Evolutionary conservation across 345 rosid genomes (phyloP), one percentile per base, ranked within the genome.

Genomic region (Fremontodendron californicum): DNA sequence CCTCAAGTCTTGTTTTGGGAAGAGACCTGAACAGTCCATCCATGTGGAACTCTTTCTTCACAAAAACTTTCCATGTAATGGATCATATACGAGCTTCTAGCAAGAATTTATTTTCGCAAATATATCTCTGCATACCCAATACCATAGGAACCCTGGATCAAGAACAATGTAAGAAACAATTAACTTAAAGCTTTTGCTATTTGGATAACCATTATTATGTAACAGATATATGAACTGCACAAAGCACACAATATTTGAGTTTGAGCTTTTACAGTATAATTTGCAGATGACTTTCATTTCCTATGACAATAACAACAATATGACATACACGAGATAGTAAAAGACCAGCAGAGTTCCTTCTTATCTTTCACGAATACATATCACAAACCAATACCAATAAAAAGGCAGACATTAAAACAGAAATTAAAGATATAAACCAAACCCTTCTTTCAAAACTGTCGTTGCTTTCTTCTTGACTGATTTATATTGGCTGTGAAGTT

Each of bases 371-470:
- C 91, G 73, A 83, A 86, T 79, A 86, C 91, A 88, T 78, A 82
- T 80, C 89, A 82, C 92, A 89, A 87, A 82, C 86, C 88, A 90
- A 89, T 85, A 85, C 74, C 86, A 84, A 83, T 77, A 74, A 82
- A 61, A 77, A 86, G 69, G 75, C 80, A 72, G 63, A 60, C 65
- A 18, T 48, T 78, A 76, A 81, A 77, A 57, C 61, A 82, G 51
- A 83, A 81, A 54, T 75, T 69, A 78, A 79, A 79, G 54, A 86
- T 77, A 81, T 82, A 82, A 82, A 84, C 81, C 87, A 79, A 78
- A 80, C 85, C 85, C 86, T 71, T 84, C 78, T 81, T 87, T 85
- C 98, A 92, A 93, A 96, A 96, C 85, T 92, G 90, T 81, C 84
- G 78, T 82, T 81, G 70, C 79, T 78, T 79, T 79, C 76, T 74